Conservation (phyloP, 139 green algal genomes). For the Coelastrella sp. region DNA sequence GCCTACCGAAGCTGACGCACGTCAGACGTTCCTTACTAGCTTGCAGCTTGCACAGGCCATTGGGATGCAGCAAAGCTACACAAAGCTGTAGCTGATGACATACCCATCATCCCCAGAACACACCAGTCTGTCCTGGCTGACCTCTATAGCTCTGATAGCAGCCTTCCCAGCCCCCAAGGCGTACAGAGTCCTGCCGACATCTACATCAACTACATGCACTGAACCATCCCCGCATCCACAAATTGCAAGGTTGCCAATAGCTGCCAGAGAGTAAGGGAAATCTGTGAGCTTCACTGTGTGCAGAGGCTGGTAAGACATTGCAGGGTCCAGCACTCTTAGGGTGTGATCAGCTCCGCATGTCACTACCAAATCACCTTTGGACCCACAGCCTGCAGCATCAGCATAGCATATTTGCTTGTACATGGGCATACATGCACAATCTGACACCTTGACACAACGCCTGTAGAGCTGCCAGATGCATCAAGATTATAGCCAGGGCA, state of each 20-base stretch:
- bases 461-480: too few relatives aligned
- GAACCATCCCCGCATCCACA: slow-evolving; percentile 76
- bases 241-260: slow-evolving; percentile 59
- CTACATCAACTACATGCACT: slow-evolving; percentile 67
- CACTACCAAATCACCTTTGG: slow-evolving; percentile 50
- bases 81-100: slow-evolving; percentile 56
- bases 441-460: background rate
- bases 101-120: slow-evolving; percentile 64
- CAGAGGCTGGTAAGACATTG: slow-evolving; percentile 52
- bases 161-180: slow-evolving; percentile 50
- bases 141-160: slow-evolving; percentile 61
- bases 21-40: too few relatives aligned
- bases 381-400: slow-evolving; percentile 48
- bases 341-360: slow-evolving; percentile 76
- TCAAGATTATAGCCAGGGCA: too few relatives aligned
- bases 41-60: too few relatives aligned
- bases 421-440: background rate
- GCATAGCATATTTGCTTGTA: too few relatives aligned
- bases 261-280: slow-evolving; percentile 80
- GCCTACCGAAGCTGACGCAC: too few relatives aligned
- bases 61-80: too few relatives aligned
- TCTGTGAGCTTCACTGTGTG: slow-evolving; percentile 63
- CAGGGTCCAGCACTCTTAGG: slow-evolving; percentile 67
- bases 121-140: slow-evolving; percentile 41
- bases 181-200: slow-evolving; percentile 50